Base-by-base conservation (phyloP, 257 asterid genomes). In the Forsythia suspensa region DNA sequence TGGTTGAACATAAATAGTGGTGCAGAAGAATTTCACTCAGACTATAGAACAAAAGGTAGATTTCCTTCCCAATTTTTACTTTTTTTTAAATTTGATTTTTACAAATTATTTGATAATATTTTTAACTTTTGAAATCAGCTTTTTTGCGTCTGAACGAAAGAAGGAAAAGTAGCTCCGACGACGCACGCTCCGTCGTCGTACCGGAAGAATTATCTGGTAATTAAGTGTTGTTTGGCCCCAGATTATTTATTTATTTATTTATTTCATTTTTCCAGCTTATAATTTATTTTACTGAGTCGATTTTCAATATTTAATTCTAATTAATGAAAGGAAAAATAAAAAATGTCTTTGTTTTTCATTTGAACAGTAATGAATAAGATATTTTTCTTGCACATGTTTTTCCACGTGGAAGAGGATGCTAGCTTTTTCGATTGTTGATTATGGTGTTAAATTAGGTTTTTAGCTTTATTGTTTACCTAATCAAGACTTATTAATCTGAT, bases 191-290 rank as follows among this genome's bases (percentile, higher is more conserved):
- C 80, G 96, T 80, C 80, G 97, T 94, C 73, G 97, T 94, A 6
- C 97, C 97, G 11, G 97, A 91, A 79, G 98, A 94, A 70, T 82
- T 89, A 66, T 88, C 98, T 65, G 96, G 98, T 29, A 29, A 29
- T 24, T 94, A 72, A 57, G 37, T 44, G 41, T 74, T 9, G 5
- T 42, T 46, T 15, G 24, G 69, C 79, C 73, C 40, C 16, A 57
- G 43, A 40, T 41, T 13, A 41, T 68, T 29, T 41, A 61, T 42
- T 5, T 39, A 39, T 52, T 11, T 18, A 20, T 79, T 42, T 42
- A 16, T 44, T 29, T 29, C 34, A 29, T 29, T 29, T 29, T 29
- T 1, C 34, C 34, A 29, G 34, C 34, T 29, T 48, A 59, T 34
- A 18, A 6, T 57, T 57, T 4, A 16, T 18, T 16, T 18, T 57